Conservation (phyloP, 2,329 filamentous ascomycete species). For the Escovopsis sp. region DNA sequence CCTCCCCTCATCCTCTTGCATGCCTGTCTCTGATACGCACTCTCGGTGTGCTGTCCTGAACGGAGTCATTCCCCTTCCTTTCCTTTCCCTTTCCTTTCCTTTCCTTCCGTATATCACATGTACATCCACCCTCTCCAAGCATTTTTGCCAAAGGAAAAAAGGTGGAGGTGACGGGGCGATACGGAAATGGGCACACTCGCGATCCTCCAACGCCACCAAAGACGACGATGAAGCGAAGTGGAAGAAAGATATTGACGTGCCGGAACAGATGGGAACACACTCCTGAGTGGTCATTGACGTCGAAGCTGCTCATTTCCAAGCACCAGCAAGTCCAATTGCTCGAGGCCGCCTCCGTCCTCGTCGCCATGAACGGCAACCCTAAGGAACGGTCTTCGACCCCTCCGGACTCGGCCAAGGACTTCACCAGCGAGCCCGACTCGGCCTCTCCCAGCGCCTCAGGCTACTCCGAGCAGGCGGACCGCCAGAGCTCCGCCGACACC, state of each 20-base stretch:
- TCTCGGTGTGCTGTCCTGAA: conserved; percentile 6
- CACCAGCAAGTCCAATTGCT: conserved; percentile 97
- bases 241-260: conserved; percentile 14
- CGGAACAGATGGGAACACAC: conserved; percentile 89
- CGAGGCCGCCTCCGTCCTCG: conserved; percentile 89
- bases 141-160: no score
- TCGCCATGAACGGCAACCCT: conserved; percentile 60
- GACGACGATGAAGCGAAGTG: neutral
- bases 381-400: conserved; percentile 41
- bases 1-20: conserved; percentile 6
- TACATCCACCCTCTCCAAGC: neutral
- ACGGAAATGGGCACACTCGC: no score
- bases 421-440: conserved; percentile 68
- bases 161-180: no score
- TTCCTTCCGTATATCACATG: no score
- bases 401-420: conserved; percentile 50
- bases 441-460: conserved; percentile 68
- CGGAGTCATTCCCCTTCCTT: no score
- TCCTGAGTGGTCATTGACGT: conserved; percentile 92
- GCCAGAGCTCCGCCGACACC: conserved; percentile 76
- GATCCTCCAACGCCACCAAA: no score
- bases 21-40: neutral
- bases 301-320: conserved; percentile 96
- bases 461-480: conserved; percentile 63
- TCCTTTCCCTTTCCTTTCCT: no score